A percentile compares a stretch with the other conserved stretches of the same genome.
phyloP scores from a whole-genome alignment of 371 early-diverging fungal genomes.

The Mortierella sp. region DNA sequence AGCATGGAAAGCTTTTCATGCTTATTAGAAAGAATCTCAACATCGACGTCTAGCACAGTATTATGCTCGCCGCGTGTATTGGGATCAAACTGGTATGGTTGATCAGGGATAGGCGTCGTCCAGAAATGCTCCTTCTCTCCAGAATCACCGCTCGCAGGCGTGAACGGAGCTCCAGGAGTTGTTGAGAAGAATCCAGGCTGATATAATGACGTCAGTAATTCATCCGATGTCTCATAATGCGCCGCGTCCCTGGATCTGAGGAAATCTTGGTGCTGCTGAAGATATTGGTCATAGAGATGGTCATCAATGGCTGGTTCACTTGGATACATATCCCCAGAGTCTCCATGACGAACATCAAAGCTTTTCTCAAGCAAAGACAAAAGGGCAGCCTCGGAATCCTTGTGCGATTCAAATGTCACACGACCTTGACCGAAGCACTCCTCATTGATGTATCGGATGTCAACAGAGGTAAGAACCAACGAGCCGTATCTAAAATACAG shows the following conservation, averaged over 20 bases:
- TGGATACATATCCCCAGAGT: constrained; percentile 17
- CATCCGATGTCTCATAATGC: constrained; percentile 7
- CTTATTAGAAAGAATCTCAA: not conserved
- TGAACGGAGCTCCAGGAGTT: not conserved
- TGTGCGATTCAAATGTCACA: constrained; percentile 36
- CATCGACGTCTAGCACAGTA: not conserved
- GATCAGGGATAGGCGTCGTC: constrained; percentile 9
- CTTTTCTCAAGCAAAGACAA: constrained; percentile 8
- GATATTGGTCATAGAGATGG: constrained; percentile 39
- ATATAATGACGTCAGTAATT: not conserved
- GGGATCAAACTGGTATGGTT: not conserved
- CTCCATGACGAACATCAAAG: constrained; percentile 31
- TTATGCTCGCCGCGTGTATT: not conserved
- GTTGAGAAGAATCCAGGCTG: not conserved
- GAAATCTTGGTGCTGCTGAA: constrained; percentile 34
- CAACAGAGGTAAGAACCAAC: constrained; percentile 35
- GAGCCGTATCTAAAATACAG: constrained; percentile 30
- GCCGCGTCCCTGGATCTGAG: not conserved
- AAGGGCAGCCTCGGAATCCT: constrained; percentile 29
- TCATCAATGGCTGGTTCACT: constrained; percentile 34
- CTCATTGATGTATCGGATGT: constrained; percentile 47
- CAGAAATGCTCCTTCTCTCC: constrained; percentile 10
- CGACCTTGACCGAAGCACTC: constrained; percentile 36
- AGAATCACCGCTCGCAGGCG: constrained; percentile 1
- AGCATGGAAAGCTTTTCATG: constrained; percentile 25